Evolutionary conservation across 208 protist species (phyloP).

Genomic region (Leishmania tropica): DNA sequence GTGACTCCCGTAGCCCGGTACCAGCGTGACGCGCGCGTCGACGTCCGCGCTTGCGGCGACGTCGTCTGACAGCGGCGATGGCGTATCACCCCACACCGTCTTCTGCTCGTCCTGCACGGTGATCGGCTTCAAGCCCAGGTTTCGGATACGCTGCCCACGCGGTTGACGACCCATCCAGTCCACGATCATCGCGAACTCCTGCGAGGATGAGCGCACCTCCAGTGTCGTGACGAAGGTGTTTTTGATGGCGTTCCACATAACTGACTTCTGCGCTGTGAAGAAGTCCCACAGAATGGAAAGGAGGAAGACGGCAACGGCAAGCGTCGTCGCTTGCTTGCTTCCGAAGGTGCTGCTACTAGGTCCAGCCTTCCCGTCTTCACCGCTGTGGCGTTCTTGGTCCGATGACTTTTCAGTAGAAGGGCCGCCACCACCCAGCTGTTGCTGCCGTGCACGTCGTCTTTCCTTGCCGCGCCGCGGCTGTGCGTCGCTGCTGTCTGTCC

Average conservation of each 20-base stretch:
- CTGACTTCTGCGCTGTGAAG: conserved; percentile 53
- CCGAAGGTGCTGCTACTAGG: conserved; percentile 19
- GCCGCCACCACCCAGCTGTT: not conserved
- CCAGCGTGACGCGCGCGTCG: conserved; percentile 42
- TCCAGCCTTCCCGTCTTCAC: not conserved
- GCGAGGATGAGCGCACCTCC: conserved; percentile 86
- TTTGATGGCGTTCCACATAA: conserved; percentile 44
- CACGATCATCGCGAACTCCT: conserved; percentile 90
- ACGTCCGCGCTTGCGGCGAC: not conserved
- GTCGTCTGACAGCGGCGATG: conserved; percentile 11
- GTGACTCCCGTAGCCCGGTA: conserved; percentile 87
- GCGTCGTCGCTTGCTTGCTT: conserved; percentile 46
- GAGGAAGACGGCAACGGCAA: conserved; percentile 66
- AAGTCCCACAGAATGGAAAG: conserved; percentile 77
- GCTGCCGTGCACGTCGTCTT: conserved; percentile 18
- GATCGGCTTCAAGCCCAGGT: conserved; percentile 75
- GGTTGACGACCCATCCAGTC: conserved; percentile 89
- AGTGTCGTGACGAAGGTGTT: conserved; percentile 72
- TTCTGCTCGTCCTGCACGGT: conserved; percentile 61
- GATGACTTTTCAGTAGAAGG: not conserved
- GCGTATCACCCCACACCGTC: conserved; percentile 12
- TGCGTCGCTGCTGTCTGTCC: not conserved
- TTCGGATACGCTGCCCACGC: conserved; percentile 51
- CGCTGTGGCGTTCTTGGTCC: not conserved
- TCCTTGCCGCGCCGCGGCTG: not conserved